Base-by-base conservation (phyloP, 495 filamentous ascomycete species). In the Aspergillus saccharolyticus region DNA sequence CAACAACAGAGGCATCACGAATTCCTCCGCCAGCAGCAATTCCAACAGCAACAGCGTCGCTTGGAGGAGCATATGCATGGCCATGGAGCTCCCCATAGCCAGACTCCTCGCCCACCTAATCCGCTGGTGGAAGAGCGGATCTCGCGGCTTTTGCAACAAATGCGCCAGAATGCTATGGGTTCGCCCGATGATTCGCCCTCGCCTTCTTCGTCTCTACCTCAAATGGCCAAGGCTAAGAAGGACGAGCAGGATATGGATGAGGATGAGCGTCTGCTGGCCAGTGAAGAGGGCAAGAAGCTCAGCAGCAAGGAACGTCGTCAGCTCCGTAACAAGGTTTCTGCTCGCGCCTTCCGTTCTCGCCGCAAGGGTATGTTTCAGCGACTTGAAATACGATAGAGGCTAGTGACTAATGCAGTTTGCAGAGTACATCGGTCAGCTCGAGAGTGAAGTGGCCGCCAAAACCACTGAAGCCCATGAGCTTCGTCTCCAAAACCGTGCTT, bases 171-270 rank as follows among this genome's bases (percentile, higher is more conserved):
- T 63, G 84, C 80, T 49, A 73, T 76, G 50, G 66, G 77, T 7
- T 75, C 81, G 0, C 82, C 85, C 47, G 76, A 78, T 47, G 76
- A 76, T 1, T 72, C 74, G 1, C 66, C 74, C 1, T 73, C 75
- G 1, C 74, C 78, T 14, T 74, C 74, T 20, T 69, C 71, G 10
- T 17, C n/a, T 9, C 50, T 73, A 22, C 69, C 73, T 9, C 77
- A 83, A 28, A 76, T 84, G 48, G 72, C 82, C 39, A 84, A 89
- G 65, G 66, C 84, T 39, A 86, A 79, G 75, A 98, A 97, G 79
- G 89, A 96, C 43, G 90, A 96, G 66, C 90, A 94, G 53, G 93
- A 97, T 25, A 97, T 98, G 93, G 94, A 99, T 71, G 91, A 96
- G 69, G 94, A 99, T 64, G 94, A 97, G 79, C 78, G 89, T 57